Evolutionary conservation across 768 basidiomycete genomes (phyloP), one percentile per base, ranked within the genome.

Genomic region (Leccinum truebloodii): DNA sequence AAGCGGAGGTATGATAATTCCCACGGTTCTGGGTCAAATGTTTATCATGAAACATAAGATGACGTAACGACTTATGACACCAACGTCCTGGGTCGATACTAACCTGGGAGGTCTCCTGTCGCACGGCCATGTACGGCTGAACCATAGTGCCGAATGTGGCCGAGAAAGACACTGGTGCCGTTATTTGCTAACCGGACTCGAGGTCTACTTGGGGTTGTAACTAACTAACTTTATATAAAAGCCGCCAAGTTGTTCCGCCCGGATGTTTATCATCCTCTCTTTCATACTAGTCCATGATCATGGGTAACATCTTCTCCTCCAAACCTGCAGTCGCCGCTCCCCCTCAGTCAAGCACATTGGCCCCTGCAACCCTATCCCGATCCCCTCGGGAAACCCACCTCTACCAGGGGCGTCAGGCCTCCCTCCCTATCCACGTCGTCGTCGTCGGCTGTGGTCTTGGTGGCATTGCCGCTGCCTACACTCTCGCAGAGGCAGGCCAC

Each of bases 401-500:
- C 37, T 69, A 71, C 55, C 60, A 69, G 26, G 71, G 72, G 0
- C 62, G 73, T 14, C 55, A 52, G 8, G 73, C 73, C 1, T 3
- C 59, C 1, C 59, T 71, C 2, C 52, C 74, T 12, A 70, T 80
- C 7, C 62, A 75, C 52, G 64, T 83, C 55, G 69, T 79, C 52
- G 72, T 84, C 57, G 79, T 84, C 13, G 82, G 83, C 5, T 80
- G 80, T 49, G 83, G 83, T 13, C 73, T 84, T 1, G 83, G 79
- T 2, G 83, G 83, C 13, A 71, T 84, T 32, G 65, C 80, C 2
- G 76, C 80, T 2, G 83, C 81, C 7, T 78, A 75, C 67, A 72
- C 73, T 41, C 74, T 84, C 12, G 79, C 80, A 3, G 72, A 74
- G 20, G 77, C 79, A 0, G 83, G 83, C 2, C 82, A 84, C 67